Conservation (phyloP, 768 basidiomycete species). For the Pisolithus albus region DNA sequence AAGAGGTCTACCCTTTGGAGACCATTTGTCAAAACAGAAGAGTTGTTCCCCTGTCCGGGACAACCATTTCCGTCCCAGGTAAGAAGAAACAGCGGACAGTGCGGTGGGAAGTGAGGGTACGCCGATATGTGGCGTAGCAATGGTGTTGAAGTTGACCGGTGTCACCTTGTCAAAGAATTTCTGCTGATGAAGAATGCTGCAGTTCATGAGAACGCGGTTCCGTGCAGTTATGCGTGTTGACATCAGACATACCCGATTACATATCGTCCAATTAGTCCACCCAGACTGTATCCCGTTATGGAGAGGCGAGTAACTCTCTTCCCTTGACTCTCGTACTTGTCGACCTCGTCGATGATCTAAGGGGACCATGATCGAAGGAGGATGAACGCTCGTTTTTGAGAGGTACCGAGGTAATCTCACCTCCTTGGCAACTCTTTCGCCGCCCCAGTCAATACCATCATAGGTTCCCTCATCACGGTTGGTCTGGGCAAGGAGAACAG, state of each 20-base stretch:
- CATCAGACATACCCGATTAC: constrained; percentile 49
- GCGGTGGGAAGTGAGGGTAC: constrained; percentile 58
- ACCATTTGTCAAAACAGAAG: constrained; percentile 69
- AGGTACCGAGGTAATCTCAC: constrained; percentile 27
- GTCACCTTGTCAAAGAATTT: constrained; percentile 64
- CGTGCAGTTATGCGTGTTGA: background rate
- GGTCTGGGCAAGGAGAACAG: constrained; percentile 57
- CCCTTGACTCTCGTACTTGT: constrained; percentile 45
- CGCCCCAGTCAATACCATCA: constrained; percentile 82
- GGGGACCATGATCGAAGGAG: background rate
- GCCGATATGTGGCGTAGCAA: constrained; percentile 82
- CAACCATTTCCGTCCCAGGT: constrained; percentile 61
- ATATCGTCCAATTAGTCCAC: constrained; percentile 78
- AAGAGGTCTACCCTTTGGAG: constrained; percentile 55
- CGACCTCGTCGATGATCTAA: constrained; percentile 53
- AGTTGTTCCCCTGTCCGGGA: constrained; percentile 80
- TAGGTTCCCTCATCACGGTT: constrained; percentile 66
- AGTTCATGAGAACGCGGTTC: constrained; percentile 4
- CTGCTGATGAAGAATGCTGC: constrained; percentile 56
- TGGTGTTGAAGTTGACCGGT: constrained; percentile 76
- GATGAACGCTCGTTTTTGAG: background rate
- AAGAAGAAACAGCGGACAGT: constrained; percentile 44
- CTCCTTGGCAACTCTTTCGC: constrained; percentile 74
- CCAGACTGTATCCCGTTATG: constrained; percentile 71
- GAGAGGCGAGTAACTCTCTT: constrained; percentile 63